Evolutionary conservation across 2,329 filamentous ascomycete species (phyloP).

Genomic region (Neodidymelliopsis sp.): DNA sequence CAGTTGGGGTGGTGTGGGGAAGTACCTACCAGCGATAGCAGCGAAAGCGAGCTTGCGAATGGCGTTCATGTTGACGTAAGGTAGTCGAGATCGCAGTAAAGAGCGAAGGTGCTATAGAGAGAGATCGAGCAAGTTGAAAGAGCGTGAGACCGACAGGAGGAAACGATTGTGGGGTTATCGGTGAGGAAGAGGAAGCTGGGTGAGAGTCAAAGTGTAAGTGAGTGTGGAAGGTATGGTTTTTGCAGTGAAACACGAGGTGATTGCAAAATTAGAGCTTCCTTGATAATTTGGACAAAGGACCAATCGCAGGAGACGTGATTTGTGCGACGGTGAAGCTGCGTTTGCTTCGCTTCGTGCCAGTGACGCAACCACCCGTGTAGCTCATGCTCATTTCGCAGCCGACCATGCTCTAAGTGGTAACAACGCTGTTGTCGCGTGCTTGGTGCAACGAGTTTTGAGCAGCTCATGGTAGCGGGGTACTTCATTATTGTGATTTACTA

Average conservation of each 20-base stretch:
- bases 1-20: neutral
- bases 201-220: conserved; percentile 14
- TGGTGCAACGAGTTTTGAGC: neutral
- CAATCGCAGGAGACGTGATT: conserved; percentile 12
- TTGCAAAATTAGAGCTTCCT: conserved; percentile 6
- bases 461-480: no score
- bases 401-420: conserved; percentile 8
- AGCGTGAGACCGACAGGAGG: conserved; percentile 12
- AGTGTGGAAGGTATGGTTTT: conserved; percentile 2
- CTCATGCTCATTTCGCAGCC: conserved; percentile 10
- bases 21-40: conserved; percentile 20
- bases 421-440: conserved; percentile 1
- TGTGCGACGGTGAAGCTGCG: conserved; percentile 15
- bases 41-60: conserved; percentile 18
- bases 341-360: conserved; percentile 19
- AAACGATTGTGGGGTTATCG: conserved; percentile 16
- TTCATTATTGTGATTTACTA: no score
- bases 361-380: conserved; percentile 12
- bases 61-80: conserved; percentile 17
- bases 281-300: conserved; percentile 1
- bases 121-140: conserved; percentile 2
- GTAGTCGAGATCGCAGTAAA: neutral
- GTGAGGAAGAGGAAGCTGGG: conserved; percentile 1
- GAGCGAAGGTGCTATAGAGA: neutral
- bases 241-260: conserved; percentile 2